Base-by-base conservation (phyloP, 139 green algal genomes). In the Chlorella vulgaris region DNA sequence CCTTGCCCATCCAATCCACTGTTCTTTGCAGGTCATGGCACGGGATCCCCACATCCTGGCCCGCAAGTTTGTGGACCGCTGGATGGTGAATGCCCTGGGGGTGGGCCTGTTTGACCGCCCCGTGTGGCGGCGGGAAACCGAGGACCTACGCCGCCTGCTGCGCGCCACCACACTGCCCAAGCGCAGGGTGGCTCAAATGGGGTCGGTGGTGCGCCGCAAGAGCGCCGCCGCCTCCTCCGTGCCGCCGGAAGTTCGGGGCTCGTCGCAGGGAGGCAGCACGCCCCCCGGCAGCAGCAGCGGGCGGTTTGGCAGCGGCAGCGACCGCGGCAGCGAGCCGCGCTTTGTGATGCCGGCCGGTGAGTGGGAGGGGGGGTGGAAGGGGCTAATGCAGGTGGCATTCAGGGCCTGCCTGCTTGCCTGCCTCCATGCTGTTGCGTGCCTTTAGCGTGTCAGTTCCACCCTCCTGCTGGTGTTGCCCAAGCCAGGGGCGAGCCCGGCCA, bases 1-100 rank as follows among this genome's bases (percentile, higher is more conserved):
- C 13, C 10, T 10, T 58, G 47, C 47, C 47, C 47, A 58, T 58
- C 47, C 68, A 5, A 18, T 28, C 33, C 7, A 26, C 28, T 15
- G 2, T 28, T 10, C 33, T 29, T 4, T 15, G 42, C 76, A 82
- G 76, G 77, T 83, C 47, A 83, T 83, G 77, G 21, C 42, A 24
- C 38, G 15, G n/a, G 77, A 83, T 65, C 65, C 77, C 36, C 28
- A 38, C 61, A 88, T 88, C 24, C 51, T 86, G 75, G 84, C 75
- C 0, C 80, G 84, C 74, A 88, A 84, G 84, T 88, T 58, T 66
- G 43, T 51, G 6, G 84, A 88, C 80, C 73, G 80, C 39, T 88
- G 84, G 84, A 83, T 88, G 84, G 42, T 73, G 33, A 67, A 66
- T 28, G 68, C 75, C 3, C 80, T 88, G 40, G 77, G 77, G 24